Base-by-base conservation (phyloP, 257 asterid genomes). In the Scutellaria minor region DNA sequence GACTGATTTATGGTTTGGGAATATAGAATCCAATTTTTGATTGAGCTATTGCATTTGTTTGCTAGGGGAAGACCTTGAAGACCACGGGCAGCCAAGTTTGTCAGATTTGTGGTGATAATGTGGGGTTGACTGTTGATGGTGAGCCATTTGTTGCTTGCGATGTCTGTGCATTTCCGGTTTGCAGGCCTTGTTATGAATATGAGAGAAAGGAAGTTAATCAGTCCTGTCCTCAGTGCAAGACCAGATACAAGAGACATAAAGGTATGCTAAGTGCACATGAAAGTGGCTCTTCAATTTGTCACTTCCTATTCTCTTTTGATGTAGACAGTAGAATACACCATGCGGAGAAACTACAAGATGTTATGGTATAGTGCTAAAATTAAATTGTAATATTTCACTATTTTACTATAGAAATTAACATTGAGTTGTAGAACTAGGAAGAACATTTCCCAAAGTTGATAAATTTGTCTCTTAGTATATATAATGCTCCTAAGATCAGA, bases 181-280 rank as follows among this genome's bases (percentile, higher is more conserved):
- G 99, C 85, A 84, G 98, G 76, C 94, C 99, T 24, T 95, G 99
- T 81, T 95, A 95, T 77, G 99, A 95, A 72, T 95, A 92, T 53
- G 99, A 95, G 87, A 92, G 98, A 68, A 95, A 92, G 87, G 99
- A 95, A 37, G 99, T 97, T 42, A 90, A 90, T 75, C 93, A 92
- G 70, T 90, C 93, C 80, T 95, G 99, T 75, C 99, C 98, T 42
- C 98, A 92, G 84, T 95, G 99, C 96, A 92, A 95, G 79, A 92
- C 97, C 76, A 87, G 95, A 88, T 90, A 95, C 85, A 90, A 85
- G 86, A 85, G 96, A 63, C 98, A 90, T 79, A 92, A 87, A 90
- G 99, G 99, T 95, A 74, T 53, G 22, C 9, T 73, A 20, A 20
- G 57, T 42, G 74, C 57, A 3, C 54, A 11, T 59, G 47, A 9